Evolutionary conservation across 1,284 basidiomycete genomes (phyloP), one percentile per base, ranked within the genome.

Genomic region (Marasmius sp.): DNA sequence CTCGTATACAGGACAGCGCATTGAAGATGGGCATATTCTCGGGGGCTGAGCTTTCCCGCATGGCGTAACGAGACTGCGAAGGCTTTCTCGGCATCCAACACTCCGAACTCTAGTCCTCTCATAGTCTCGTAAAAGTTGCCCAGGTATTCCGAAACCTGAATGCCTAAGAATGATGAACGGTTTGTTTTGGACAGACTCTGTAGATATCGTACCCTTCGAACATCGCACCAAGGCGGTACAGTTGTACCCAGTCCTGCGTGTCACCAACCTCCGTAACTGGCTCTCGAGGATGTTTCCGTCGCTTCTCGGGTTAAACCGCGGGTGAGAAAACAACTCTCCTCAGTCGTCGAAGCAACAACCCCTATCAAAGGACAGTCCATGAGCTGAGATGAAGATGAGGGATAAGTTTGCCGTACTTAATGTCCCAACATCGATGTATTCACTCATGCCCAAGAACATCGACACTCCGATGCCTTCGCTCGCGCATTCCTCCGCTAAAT

Each of bases 321-420:
- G 97, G 71, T 97, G 93, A 79, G 93, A 97, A 77, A 91, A 96
- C 0, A 97, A 72, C 63, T 97, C 94, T 18, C 97, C 97, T n/a
- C 97, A 0, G 94, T 95, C 16, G 88, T 73, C 0, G 86, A 87
- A 0, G 91, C 75, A 6, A 95, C 81, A 1, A 85, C 77, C 39
- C 88, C 90, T 92, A 27, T 27, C 27, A 5, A 59, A 47, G 27
- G 43, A 37, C 48, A 48, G 18, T 36, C 22, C 18, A 48, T 49
- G 37, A 12, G 27, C 52, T 64, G 36, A 62, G 56, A 43, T 22
- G 53, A 60, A 51, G 48, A 60, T 38, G 50, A 41, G 38, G 58
- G 45, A 56, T 57, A 34, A 55, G 2, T 10, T 11, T 7, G 36
- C 71, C 81, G 57, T 66, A 89, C 93, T 92, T 61, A 99, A 87